Evolutionary conservation across 2,329 filamentous ascomycete genomes (phyloP).

Genomic region (Penicillium sp.): DNA sequence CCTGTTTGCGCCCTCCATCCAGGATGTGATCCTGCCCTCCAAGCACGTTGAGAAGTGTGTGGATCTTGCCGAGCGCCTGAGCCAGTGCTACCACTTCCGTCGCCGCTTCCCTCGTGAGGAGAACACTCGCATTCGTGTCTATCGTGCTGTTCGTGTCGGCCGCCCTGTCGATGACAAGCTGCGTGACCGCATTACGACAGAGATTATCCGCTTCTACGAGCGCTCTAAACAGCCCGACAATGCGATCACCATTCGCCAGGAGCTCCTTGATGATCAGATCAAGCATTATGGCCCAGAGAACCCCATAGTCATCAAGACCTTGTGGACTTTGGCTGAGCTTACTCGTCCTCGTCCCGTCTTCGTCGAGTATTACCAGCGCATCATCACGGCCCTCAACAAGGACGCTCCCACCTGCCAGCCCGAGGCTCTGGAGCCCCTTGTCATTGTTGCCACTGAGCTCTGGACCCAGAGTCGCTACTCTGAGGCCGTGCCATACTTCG

Average conservation of each 20-base stretch:
- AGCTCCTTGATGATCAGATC: slow-evolving; percentile 44
- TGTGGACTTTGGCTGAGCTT: slow-evolving; percentile 42
- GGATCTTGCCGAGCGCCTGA: slow-evolving; percentile 52
- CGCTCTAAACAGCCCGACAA: slow-evolving; percentile 38
- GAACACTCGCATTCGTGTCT: slow-evolving; percentile 41
- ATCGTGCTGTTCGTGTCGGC: slow-evolving; percentile 36
- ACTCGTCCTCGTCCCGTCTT: slow-evolving; percentile 42
- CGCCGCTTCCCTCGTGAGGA: slow-evolving; percentile 42
- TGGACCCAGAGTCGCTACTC: slow-evolving; percentile 44
- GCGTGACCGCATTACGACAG: slow-evolving; percentile 30
- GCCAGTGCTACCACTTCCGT: slow-evolving; percentile 50
- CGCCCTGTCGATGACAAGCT: slow-evolving; percentile 38
- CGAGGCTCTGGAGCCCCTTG: slow-evolving; percentile 44
- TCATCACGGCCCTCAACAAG: slow-evolving; percentile 45
- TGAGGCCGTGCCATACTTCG: slow-evolving; percentile 42
- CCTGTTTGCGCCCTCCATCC: slow-evolving; percentile 49
- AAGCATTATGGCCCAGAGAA: slow-evolving; percentile 41
- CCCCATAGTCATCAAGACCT: slow-evolving; percentile 39
- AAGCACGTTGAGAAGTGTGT: slow-evolving; percentile 52
- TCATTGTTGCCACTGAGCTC: slow-evolving; percentile 44
- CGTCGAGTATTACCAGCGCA: slow-evolving; percentile 45
- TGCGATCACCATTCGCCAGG: slow-evolving; percentile 44
- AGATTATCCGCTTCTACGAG: slow-evolving; percentile 37
- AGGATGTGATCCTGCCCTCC: slow-evolving; percentile 50
- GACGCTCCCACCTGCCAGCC: slow-evolving; percentile 36